Percentiles rank a stretch among this genome's conserved stretches.
Conservation (phyloP, 768 basidiomycete species). For the Galerina marginata region DNA sequence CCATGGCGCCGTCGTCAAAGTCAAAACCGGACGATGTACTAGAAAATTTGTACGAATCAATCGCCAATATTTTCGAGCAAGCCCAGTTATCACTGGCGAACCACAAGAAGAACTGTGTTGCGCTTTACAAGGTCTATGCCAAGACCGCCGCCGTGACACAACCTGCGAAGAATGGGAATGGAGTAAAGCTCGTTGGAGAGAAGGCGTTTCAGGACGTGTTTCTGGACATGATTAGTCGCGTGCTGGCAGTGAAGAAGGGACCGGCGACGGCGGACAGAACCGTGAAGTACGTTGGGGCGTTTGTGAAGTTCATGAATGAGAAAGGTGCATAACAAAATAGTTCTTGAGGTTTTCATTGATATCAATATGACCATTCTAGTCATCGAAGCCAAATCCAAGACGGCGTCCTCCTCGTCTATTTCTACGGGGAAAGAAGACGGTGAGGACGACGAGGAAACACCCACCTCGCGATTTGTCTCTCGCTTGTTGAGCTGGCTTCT, state of each 20-base stretch:
- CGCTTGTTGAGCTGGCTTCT: conserved; percentile 75
- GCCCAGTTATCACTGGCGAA: conserved; percentile 80
- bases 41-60: conserved; percentile 38
- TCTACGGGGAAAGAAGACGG: conserved; percentile 37
- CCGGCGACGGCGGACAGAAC: conserved; percentile 78
- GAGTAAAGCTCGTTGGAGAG: conserved; percentile 72
- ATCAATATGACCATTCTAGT: conserved; percentile 20
- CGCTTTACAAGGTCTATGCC: conserved; percentile 81
- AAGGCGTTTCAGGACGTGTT: conserved; percentile 78
- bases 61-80: conserved; percentile 71
- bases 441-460: conserved; percentile 66
- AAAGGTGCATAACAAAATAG: conserved; percentile 61
- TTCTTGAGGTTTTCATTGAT: not conserved
- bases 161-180: conserved; percentile 44
- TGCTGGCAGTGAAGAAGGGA: conserved; percentile 87
- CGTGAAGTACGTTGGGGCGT: conserved; percentile 86
- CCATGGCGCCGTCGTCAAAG: conserved; percentile 30
- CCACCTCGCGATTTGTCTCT: conserved; percentile 70
- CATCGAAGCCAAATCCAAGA: conserved; percentile 35
- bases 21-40: conserved; percentile 27
- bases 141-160: conserved; percentile 64
- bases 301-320: conserved; percentile 81
- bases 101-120: conserved; percentile 92
- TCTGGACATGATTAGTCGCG: conserved; percentile 72
- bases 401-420: conserved; percentile 26